These are phyloP conservation scores for Hemileccinum rubropunctum DNA, from an alignment of 768 basidiomycete genomes.

Conservation along the genomic window DNA sequence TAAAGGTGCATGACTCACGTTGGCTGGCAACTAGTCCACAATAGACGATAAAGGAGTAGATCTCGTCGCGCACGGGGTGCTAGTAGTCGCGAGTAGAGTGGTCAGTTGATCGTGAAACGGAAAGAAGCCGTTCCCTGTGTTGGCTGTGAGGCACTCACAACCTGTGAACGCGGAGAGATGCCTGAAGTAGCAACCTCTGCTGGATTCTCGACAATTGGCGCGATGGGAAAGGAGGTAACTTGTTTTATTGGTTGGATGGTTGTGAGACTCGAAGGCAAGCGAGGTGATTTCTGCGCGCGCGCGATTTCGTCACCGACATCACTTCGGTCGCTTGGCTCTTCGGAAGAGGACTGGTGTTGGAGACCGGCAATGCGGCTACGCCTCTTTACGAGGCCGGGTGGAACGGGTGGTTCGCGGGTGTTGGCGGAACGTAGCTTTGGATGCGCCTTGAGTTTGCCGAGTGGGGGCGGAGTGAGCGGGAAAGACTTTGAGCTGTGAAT, in stretches of 20 bases:
- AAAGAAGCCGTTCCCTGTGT: constrained; percentile 9
- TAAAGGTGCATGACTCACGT: constrained; percentile 13
- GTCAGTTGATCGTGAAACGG: constrained; percentile 12
- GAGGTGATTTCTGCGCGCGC: constrained; percentile 4
- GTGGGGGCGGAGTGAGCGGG: constrained; percentile 29
- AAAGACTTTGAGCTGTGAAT: constrained; percentile 30
- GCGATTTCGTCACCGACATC: constrained; percentile 21
- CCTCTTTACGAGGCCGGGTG: constrained; percentile 30
- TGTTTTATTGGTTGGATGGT: constrained; percentile 1
- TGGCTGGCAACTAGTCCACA: constrained; percentile 24
- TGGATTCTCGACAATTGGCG: constrained; percentile 4
- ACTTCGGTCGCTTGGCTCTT: constrained; percentile 29
- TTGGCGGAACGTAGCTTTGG: constrained; percentile 28
- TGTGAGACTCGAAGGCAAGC: neutral
- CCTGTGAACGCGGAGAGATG: constrained; percentile 13
- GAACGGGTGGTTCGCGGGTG: constrained; percentile 31
- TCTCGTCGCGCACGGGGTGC: constrained; percentile 12
- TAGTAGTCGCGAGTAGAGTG: constrained; percentile 19
- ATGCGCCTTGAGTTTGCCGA: constrained; percentile 25
- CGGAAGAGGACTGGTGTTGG: constrained; percentile 26
- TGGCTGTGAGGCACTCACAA: constrained; percentile 20
- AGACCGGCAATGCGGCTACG: constrained; percentile 22
- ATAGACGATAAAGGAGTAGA: constrained; percentile 14
- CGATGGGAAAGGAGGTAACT: constrained; percentile 4
- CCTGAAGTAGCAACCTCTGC: neutral